phyloP scores from a whole-genome alignment of 139 green algal species.

The Ettlia oleoabundans region DNA sequence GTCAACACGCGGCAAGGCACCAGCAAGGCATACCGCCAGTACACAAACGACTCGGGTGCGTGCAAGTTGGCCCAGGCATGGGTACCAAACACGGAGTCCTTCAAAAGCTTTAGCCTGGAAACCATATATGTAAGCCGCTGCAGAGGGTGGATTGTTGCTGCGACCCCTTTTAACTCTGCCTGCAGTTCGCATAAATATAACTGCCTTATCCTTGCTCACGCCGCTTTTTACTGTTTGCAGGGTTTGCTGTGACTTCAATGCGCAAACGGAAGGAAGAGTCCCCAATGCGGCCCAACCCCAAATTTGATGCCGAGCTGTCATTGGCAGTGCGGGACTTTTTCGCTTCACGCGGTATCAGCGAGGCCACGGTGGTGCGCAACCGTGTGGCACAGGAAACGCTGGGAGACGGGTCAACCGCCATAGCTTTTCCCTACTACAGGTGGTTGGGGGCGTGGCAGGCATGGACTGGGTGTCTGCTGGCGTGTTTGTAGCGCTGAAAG shows the following conservation, averaged over 20 bases:
- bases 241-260: slow-evolving; percentile 37
- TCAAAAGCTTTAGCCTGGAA: too few species aligned
- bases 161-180: too few species aligned
- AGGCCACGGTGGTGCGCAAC: slow-evolving; percentile 62
- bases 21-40: slow-evolving; percentile 27
- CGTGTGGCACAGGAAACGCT: slow-evolving; percentile 50
- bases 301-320: slow-evolving; percentile 31
- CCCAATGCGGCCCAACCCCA: slow-evolving; percentile 26
- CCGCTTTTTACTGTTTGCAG: not conserved
- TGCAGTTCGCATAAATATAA: too few species aligned
- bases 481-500: not conserved
- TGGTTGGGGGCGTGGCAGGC: not conserved
- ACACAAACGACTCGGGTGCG: slow-evolving; percentile 17
- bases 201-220: too few species aligned
- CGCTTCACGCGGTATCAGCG: slow-evolving; percentile 58
- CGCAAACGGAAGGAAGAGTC: slow-evolving; percentile 37
- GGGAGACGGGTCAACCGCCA: not conserved
- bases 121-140: too few species aligned
- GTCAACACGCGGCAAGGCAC: slow-evolving; percentile 7
- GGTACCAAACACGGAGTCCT: too few species aligned
- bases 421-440: slow-evolving; percentile 88
- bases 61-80: too few species aligned
- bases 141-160: too few species aligned
- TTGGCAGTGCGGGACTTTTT: slow-evolving; percentile 61
- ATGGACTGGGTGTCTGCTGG: not conserved